Evolutionary conservation across 2,329 filamentous ascomycete genomes (phyloP).

Genomic region (Dactylonectria macrodidyma): DNA sequence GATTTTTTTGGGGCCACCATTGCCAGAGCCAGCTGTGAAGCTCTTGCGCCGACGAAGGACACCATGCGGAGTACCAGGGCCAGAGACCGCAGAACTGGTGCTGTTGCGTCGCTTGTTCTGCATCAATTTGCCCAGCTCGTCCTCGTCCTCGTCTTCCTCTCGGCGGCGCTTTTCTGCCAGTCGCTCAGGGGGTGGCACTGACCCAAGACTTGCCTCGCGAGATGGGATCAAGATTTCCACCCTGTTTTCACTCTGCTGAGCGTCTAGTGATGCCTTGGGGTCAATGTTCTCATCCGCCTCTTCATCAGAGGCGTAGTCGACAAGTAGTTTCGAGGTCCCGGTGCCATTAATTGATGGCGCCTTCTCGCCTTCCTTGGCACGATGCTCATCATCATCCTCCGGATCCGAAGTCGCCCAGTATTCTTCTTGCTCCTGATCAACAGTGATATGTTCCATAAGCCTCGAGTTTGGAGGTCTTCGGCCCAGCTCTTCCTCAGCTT

Average conservation of each 20-base stretch:
- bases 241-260: slow-evolving; percentile 50
- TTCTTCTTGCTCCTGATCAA: slow-evolving; percentile 89
- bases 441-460: slow-evolving; percentile 78
- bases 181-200: slow-evolving; percentile 78
- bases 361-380: slow-evolving; percentile 53
- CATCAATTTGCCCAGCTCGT: slow-evolving; percentile 89
- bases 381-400: slow-evolving; percentile 77
- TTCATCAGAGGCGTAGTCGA: slow-evolving; percentile 95
- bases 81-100: slow-evolving; percentile 63
- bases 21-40: slow-evolving; percentile 59
- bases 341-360: slow-evolving; percentile 70
- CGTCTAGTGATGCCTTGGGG: slow-evolving; percentile 58
- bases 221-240: slow-evolving; percentile 54
- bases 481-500: slow-evolving; percentile 74
- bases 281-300: slow-evolving; percentile 75
- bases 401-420: slow-evolving; percentile 95
- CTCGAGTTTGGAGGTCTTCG: slow-evolving; percentile 65
- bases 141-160: slow-evolving; percentile 92
- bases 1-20: slow-evolving; percentile 66
- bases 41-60: slow-evolving; percentile 55
- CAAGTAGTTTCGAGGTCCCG: slow-evolving; percentile 79
- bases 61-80: slow-evolving; percentile 52
- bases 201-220: slow-evolving; percentile 37
- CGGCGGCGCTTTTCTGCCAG: slow-evolving; percentile 90
- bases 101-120: slow-evolving; percentile 74